Conservation (phyloP, 805 yeast genomes). For the Zygosaccharomyces rouxii region DNA sequence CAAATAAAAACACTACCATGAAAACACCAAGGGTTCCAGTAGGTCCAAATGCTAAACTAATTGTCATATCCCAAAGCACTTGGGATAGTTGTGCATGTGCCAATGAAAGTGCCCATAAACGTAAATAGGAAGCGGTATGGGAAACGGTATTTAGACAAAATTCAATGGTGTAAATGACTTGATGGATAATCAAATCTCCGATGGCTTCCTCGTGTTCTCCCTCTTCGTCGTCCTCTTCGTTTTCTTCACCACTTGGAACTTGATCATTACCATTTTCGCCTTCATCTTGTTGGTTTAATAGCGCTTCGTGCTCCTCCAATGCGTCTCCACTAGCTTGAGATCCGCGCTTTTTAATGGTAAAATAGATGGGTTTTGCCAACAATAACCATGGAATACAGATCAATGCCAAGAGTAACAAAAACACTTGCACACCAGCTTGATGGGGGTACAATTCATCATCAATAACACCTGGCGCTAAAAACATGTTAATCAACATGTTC, state of each 20-base stretch:
- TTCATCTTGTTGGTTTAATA: conserved; percentile 13
- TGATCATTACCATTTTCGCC: conserved; percentile 11
- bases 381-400: conserved; percentile 74
- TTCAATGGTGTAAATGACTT: conserved; percentile 76
- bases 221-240: conserved; percentile 39
- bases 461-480: conserved; percentile 64
- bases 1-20: conserved; percentile 58
- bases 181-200: conserved; percentile 66
- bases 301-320: conserved; percentile 24
- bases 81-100: conserved; percentile 77
- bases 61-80: conserved; percentile 74
- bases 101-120: conserved; percentile 74
- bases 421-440: conserved; percentile 56
- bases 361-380: conserved; percentile 56
- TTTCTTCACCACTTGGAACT: conserved; percentile 8
- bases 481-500: conserved; percentile 74
- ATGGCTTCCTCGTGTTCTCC: conserved; percentile 42
- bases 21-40: conserved; percentile 52
- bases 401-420: conserved; percentile 54
- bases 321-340: conserved; percentile 10
- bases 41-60: conserved; percentile 54
- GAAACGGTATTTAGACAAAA: conserved; percentile 76
- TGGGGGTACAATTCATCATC: conserved; percentile 64
- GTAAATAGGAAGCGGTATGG: conserved; percentile 72
- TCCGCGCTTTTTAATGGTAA: conserved; percentile 35